Conservation (phyloP, 768 basidiomycete genomes). For the Pulveroboletus sp. region DNA sequence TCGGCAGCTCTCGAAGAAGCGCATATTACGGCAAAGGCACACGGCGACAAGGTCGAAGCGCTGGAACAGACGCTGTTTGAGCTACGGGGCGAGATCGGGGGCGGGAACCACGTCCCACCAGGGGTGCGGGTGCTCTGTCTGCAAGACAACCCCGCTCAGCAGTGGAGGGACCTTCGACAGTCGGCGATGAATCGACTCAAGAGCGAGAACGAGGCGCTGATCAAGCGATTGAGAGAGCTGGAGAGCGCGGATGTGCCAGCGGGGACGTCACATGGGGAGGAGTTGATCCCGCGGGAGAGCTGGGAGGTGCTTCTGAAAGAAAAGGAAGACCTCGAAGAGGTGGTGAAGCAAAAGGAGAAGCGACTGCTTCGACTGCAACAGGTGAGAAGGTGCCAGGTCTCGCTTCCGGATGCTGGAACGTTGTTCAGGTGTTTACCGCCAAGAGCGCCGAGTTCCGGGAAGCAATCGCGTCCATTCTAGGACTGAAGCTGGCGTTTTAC, state of each 20-base stretch:
- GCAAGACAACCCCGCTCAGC: constrained; percentile 75
- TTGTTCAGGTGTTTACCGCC: constrained; percentile 66
- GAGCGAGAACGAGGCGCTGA: constrained; percentile 79
- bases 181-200: constrained; percentile 72
- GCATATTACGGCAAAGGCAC: constrained; percentile 33
- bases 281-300: constrained; percentile 71
- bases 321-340: constrained; percentile 61
- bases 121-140: constrained; percentile 66
- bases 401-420: too few species aligned
- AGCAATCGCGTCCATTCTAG: constrained; percentile 83
- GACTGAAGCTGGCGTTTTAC: constrained; percentile 88
- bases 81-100: constrained; percentile 69
- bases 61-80: constrained; percentile 80
- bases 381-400: constrained; percentile 36
- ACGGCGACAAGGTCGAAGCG: constrained; percentile 56
- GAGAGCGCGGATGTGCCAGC: constrained; percentile 37
- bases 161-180: constrained; percentile 74
- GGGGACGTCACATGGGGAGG: constrained; percentile 12
- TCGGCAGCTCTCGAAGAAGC: constrained; percentile 43
- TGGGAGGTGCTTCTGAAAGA: constrained; percentile 70
- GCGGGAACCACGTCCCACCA: constrained; percentile 71
- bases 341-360: constrained; percentile 76
- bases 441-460: constrained; percentile 92
- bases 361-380: constrained; percentile 74
- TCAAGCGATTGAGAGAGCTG: constrained; percentile 60